These are phyloP conservation scores for Mycogone perniciosa DNA, from an alignment of 2,329 filamentous ascomycete genomes.

Conservation along the genomic window DNA sequence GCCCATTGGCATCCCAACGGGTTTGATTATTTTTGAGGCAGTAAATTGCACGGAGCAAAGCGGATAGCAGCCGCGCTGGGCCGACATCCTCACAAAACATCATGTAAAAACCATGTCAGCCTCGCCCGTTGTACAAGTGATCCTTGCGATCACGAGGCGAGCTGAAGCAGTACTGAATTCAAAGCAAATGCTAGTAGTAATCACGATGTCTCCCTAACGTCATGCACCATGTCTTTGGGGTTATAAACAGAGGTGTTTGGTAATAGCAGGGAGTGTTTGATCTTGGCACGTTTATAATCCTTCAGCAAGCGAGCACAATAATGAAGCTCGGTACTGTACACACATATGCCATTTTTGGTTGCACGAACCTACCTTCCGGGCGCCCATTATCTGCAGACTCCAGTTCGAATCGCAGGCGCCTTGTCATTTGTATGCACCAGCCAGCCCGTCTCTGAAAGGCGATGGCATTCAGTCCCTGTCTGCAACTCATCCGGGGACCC, in stretches of 20 bases:
- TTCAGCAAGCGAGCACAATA: constrained; percentile 49
- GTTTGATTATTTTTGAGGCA: too few relatives aligned
- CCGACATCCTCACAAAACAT: too few relatives aligned
- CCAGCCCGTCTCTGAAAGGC: not conserved
- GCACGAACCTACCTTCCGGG: not conserved
- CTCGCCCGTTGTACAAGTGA: too few relatives aligned
- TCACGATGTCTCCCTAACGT: constrained; percentile 43
- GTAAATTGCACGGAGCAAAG: too few relatives aligned
- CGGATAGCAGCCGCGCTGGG: too few relatives aligned
- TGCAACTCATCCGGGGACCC: too few relatives aligned
- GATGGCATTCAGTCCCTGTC: not conserved
- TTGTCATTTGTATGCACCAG: too few relatives aligned
- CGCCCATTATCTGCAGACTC: not conserved
- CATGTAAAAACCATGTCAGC: too few relatives aligned
- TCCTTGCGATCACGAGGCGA: not conserved
- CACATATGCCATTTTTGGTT: constrained; percentile 45
- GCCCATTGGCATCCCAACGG: not conserved
- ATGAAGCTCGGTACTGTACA: constrained; percentile 51
- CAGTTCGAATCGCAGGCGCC: not conserved
- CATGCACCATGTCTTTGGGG: constrained; percentile 47
- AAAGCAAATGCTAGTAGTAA: not conserved
- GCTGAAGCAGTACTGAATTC: not conserved
- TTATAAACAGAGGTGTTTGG: constrained; percentile 46
- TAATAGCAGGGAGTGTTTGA: constrained; percentile 45
- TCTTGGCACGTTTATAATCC: constrained; percentile 53